Conservation (phyloP, 192 early-diverging fungal genomes). For the Thamnidium elegans region DNA sequence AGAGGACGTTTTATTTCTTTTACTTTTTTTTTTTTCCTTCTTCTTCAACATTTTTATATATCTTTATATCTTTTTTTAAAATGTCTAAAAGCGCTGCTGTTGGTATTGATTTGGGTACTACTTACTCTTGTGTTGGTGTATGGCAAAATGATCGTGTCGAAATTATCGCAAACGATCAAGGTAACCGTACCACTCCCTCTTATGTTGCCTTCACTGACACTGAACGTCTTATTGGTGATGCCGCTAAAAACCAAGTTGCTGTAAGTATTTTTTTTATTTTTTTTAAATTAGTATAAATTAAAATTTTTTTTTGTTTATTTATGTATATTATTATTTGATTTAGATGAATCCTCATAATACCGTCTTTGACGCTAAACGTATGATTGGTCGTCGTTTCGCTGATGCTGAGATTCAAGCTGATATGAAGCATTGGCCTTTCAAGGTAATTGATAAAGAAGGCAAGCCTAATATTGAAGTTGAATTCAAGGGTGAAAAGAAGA, state of each 20-base stretch:
- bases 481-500: conserved; percentile 94
- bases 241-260: conserved; percentile 97
- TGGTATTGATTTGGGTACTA: conserved; percentile 98
- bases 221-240: conserved; percentile 98
- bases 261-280: too few species aligned
- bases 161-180: conserved; percentile 98
- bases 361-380: conserved; percentile 97
- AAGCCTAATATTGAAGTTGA: conserved; percentile 92
- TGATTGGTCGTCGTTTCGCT: conserved; percentile 90
- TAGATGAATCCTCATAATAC: conserved; percentile 95
- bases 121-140: conserved; percentile 88
- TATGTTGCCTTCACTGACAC: conserved; percentile 95
- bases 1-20: not conserved
- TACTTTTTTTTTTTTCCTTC: conserved; percentile 3
- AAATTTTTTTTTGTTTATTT: not conserved
- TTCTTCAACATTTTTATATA: not conserved
- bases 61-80: not conserved
- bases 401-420: conserved; percentile 94
- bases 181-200: conserved; percentile 97
- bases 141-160: conserved; percentile 70
- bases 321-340: not conserved
- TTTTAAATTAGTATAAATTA: not conserved
- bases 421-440: conserved; percentile 98
- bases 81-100: conserved; percentile 54
- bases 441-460: conserved; percentile 76